phyloP scores from a whole-genome alignment of 1,284 basidiomycete genomes.

The Cutaneotrichosporon mucoides region DNA sequence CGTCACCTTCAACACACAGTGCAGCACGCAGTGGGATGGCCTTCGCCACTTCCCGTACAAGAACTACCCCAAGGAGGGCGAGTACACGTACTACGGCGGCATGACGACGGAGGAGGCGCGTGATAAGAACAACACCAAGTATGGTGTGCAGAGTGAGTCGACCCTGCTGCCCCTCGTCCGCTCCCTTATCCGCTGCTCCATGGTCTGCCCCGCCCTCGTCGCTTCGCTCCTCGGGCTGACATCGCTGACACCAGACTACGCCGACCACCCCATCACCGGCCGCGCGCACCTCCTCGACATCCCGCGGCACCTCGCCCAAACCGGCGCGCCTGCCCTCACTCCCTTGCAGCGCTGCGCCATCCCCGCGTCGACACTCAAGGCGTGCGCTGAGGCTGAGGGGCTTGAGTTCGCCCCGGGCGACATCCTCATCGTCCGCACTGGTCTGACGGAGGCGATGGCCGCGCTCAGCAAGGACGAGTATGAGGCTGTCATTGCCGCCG shows the following conservation, averaged over 20 bases:
- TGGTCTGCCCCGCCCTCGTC: too few species aligned
- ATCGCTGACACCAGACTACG: conserved; percentile 13
- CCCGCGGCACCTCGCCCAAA: conserved; percentile 32
- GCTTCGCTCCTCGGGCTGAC: too few species aligned
- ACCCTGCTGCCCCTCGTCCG: too few species aligned
- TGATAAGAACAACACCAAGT: conserved; percentile 3
- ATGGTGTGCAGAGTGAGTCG: conserved; percentile 17
- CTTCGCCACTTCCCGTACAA: conserved; percentile 40
- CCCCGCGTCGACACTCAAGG: conserved; percentile 29
- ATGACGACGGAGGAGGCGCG: conserved; percentile 9
- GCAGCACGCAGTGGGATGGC: conserved; percentile 50
- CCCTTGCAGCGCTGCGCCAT: conserved; percentile 32
- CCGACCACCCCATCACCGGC: conserved; percentile 18
- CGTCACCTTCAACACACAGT: conserved; percentile 47
- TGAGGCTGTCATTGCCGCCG: conserved; percentile 9
- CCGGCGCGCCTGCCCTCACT: conserved; percentile 40
- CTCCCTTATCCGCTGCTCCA: too few species aligned
- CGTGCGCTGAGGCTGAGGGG: conserved; percentile 29
- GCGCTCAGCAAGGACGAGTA: conserved; percentile 23
- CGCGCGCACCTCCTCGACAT: conserved; percentile 22
- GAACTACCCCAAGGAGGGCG: conserved; percentile 16
- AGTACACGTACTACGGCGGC: conserved; percentile 17
- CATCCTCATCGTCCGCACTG: conserved; percentile 45
- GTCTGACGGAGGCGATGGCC: conserved; percentile 39
- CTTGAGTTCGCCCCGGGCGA: conserved; percentile 40